Evolutionary conservation across 768 basidiomycete species (phyloP).

Genomic region (Crucibulum laeve): DNA sequence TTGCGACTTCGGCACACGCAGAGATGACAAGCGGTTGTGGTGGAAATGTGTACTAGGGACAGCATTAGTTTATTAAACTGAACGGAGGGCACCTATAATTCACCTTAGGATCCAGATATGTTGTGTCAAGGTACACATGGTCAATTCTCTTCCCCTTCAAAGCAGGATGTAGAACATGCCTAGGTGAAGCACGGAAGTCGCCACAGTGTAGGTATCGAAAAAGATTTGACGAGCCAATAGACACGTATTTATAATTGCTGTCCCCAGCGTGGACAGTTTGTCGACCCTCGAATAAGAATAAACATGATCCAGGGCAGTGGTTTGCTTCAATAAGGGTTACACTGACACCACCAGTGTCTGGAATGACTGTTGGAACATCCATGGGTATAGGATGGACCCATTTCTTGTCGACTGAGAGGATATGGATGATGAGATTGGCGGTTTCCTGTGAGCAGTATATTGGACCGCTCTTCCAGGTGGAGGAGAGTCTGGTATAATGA

Average conservation of each 20-base stretch:
- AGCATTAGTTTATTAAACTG: constrained; percentile 2
- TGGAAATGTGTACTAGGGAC: constrained; percentile 82
- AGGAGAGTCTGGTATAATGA: constrained; percentile 90
- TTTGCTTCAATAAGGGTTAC: constrained; percentile 98
- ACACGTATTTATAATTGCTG: constrained; percentile 65
- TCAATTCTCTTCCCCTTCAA: constrained; percentile 81
- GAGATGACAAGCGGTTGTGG: constrained; percentile 92
- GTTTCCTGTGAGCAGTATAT: constrained; percentile 97
- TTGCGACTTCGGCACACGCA: constrained; percentile 85
- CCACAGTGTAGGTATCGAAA: constrained; percentile 97
- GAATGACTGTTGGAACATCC: constrained; percentile 69
- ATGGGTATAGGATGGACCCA: constrained; percentile 89
- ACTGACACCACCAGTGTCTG: constrained; percentile 77
- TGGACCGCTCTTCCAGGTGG: constrained; percentile 84
- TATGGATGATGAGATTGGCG: constrained; percentile 86
- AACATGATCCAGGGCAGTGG: constrained; percentile 93
- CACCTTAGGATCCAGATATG: constrained; percentile 87
- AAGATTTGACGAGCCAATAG: constrained; percentile 59
- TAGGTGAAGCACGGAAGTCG: constrained; percentile 87
- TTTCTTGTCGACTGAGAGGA: constrained; percentile 82
- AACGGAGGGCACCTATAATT: neutral
- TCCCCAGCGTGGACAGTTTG: constrained; percentile 91
- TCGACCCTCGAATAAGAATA: constrained; percentile 90
- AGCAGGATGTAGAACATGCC: constrained; percentile 80
- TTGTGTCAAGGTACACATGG: constrained; percentile 92